These are phyloP conservation scores for Lipomyces mesembrius DNA, from an alignment of 805 yeast species.

Conservation along the genomic window DNA sequence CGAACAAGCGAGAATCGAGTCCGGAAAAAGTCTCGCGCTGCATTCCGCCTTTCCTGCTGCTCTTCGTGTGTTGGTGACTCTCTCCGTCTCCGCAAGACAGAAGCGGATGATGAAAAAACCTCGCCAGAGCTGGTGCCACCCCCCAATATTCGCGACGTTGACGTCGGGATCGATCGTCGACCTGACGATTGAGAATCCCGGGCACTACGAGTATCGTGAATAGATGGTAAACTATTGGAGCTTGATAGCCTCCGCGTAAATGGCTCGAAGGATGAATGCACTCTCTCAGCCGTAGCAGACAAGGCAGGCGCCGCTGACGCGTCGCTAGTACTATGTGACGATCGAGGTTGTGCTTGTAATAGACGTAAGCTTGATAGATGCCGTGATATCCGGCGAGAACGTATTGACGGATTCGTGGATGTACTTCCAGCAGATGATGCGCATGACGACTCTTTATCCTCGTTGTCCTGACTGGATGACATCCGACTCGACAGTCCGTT, in stretches of 20 bases:
- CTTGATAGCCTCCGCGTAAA: slow-evolving; percentile 12
- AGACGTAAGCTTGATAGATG: slow-evolving; percentile 23
- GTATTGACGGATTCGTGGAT: slow-evolving; percentile 1
- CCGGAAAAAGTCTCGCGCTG: slow-evolving; percentile 17
- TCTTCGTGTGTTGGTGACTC: slow-evolving; percentile 8
- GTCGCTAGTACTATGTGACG: not conserved
- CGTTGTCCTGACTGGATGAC: not conserved
- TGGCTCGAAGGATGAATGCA: slow-evolving; percentile 7
- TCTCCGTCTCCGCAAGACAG: slow-evolving; percentile 9
- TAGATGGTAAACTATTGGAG: not conserved
- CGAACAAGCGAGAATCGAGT: slow-evolving; percentile 27
- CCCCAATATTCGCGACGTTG: slow-evolving; percentile 17
- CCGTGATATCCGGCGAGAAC: slow-evolving; percentile 23
- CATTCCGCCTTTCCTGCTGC: slow-evolving; percentile 4
- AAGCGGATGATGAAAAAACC: slow-evolving; percentile 1
- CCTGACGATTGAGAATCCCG: not conserved
- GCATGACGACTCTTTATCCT: not conserved
- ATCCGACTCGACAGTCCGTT: not conserved
- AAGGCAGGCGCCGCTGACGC: slow-evolving; percentile 2
- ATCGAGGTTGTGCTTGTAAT: slow-evolving; percentile 7
- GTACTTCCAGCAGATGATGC: not conserved
- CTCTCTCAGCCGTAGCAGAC: slow-evolving; percentile 3
- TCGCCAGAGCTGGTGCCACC: not conserved
- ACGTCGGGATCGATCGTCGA: slow-evolving; percentile 8
- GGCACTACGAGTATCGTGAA: not conserved